Evolutionary conservation across 768 basidiomycete species (phyloP).

Genomic region (Rhodotorula babjevae): DNA sequence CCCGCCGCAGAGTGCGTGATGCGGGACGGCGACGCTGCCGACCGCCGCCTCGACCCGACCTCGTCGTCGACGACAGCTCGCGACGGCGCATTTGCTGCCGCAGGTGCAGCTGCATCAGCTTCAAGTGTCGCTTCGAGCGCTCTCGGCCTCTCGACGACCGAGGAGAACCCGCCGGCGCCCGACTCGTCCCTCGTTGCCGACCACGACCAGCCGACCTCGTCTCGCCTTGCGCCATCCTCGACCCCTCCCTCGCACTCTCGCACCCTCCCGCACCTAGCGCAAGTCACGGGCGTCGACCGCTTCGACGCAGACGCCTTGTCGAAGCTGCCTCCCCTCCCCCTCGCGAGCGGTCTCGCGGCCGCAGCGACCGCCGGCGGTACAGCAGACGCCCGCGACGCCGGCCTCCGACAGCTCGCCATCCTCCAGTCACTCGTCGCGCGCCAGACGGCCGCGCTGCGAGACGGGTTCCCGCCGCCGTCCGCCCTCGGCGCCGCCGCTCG

Average conservation of each 20-base stretch:
- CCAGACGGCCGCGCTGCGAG: background rate
- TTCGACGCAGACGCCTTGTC: background rate
- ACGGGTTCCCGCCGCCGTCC: background rate
- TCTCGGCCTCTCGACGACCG: no score
- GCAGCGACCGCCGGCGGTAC: background rate
- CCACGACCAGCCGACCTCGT: background rate
- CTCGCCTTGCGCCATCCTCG: background rate
- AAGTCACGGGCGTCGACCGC: background rate
- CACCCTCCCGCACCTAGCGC: background rate
- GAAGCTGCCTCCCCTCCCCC: background rate
- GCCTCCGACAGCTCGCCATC: background rate
- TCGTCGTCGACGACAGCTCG: background rate
- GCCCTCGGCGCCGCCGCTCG: no score
- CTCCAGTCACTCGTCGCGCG: conserved; percentile 6
- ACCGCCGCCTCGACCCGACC: background rate
- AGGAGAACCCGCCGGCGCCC: background rate
- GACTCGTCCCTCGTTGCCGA: background rate
- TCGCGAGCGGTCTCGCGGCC: background rate
- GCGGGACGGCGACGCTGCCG: background rate
- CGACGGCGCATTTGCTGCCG: no score
- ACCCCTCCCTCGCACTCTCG: background rate
- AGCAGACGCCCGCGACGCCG: background rate
- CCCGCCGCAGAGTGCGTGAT: background rate
- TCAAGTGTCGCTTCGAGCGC: background rate
- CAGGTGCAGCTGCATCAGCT: background rate